These are phyloP conservation scores for Sordaria brevicollis DNA, from an alignment of 495 filamentous ascomycete genomes.

Conservation along the genomic window DNA sequence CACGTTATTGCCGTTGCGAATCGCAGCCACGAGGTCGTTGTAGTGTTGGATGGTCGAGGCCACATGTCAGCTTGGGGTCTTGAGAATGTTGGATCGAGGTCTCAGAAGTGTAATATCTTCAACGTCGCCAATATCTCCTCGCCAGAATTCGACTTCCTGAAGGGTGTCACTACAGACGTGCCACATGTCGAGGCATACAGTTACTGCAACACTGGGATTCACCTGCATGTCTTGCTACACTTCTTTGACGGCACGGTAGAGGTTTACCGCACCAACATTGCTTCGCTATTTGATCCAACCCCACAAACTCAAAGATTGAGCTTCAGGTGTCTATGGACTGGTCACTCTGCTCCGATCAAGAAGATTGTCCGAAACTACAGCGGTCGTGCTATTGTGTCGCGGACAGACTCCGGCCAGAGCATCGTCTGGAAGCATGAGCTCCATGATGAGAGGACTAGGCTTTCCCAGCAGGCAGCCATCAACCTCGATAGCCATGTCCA, in stretches of 20 bases:
- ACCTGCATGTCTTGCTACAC: conserved; percentile 71
- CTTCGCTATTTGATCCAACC: conserved; percentile 71
- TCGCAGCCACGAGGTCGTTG: conserved; percentile 73
- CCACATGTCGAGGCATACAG: conserved; percentile 58
- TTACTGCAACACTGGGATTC: conserved; percentile 56
- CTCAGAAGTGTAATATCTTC: conserved; percentile 60
- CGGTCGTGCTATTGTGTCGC: conserved; percentile 69
- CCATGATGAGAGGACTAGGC: conserved; percentile 30
- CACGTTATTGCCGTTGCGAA: conserved; percentile 84
- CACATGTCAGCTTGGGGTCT: conserved; percentile 92
- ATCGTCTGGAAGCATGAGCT: conserved; percentile 70
- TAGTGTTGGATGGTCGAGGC: conserved; percentile 74
- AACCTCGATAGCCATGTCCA: conserved; percentile 66
- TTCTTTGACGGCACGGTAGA: conserved; percentile 78
- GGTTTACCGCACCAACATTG: conserved; percentile 69
- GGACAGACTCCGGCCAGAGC: conserved; percentile 68
- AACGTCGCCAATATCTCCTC: conserved; percentile 72
- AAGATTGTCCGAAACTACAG: conserved; percentile 77
- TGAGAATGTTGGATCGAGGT: conserved; percentile 76
- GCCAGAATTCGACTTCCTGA: conserved; percentile 54
- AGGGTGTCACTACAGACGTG: conserved; percentile 27
- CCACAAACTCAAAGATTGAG: conserved; percentile 52
- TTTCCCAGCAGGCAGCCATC: conserved; percentile 62
- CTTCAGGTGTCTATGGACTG: conserved; percentile 61
- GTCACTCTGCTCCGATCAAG: conserved; percentile 69